Percentiles rank a stretch among this genome's conserved stretches.
Conservation (phyloP, 345 rosid species). For the Gossypium ekmanianum region DNA sequence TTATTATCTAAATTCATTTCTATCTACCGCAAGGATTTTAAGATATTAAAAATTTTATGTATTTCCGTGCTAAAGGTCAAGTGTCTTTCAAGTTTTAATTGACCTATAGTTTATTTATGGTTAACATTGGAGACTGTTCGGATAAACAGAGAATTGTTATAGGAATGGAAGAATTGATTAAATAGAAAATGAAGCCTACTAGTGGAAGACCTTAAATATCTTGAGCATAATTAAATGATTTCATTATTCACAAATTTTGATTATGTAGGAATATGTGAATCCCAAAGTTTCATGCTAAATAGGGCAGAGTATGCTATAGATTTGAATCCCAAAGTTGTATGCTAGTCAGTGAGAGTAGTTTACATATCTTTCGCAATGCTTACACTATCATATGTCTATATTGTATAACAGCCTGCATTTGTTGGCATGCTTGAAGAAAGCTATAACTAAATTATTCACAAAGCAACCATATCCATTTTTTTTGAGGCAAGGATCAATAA, state of each 20-base stretch:
- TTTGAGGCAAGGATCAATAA: constrained; percentile 12
- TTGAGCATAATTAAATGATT: background rate
- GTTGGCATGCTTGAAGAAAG: background rate
- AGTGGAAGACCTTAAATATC: background rate
- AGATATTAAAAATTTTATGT: background rate
- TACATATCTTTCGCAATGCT: background rate
- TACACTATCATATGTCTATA: background rate
- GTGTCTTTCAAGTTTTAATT: background rate
- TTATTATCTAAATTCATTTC: background rate
- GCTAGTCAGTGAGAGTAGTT: background rate
- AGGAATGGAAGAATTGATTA: background rate
- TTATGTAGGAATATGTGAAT: background rate
- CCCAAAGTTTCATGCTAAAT: too few relatives aligned
- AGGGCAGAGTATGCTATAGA: background rate
- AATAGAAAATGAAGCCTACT: background rate
- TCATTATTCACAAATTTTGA: background rate
- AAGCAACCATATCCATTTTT: constrained; percentile 7
- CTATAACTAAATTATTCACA: background rate
- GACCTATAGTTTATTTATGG: background rate
- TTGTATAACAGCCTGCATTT: background rate
- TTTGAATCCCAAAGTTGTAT: background rate
- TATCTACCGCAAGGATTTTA: background rate
- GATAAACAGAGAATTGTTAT: background rate
- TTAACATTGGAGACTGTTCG: background rate
- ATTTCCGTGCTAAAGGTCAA: background rate